Evolutionary conservation across 148 eudicot genomes (phyloP), one percentile per base, ranked within the genome.

Genomic region (Nyssa sinensis): DNA sequence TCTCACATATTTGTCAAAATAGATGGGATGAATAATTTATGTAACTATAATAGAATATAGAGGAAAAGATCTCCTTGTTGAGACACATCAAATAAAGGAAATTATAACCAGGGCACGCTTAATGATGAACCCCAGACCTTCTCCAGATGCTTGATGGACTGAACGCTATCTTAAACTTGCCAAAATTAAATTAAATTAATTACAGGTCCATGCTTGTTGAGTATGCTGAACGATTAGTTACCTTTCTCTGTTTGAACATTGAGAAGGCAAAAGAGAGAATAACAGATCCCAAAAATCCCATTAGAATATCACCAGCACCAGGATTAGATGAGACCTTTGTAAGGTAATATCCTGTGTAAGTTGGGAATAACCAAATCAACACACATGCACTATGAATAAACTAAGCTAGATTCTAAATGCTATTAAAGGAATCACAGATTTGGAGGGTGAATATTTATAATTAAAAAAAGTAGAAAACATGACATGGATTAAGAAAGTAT

Each of bases 171-270:
- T 70, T 57, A 24, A 24, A 33, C 63, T 57, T 32, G 64, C 41
- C 21, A 70, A 32, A 57, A 24, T 1, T 28, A 3, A 47, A 23
- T 1, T 25, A 58, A 67, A 35, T 17, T n/a, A 1, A 37, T 7
- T 25, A 31, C 19, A 17, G 25, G 23, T 53, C 16, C 12, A 31
- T 55, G 53, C 49, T 66, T 3, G 32, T 39, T 24, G 13, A 14
- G 33, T 16, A 24, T 14, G 44, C n/a, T 29, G n/a, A n/a, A n/a
- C n/a, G 19, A 37, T 16, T 21, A 17, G 63, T 68, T 81, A 96
- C 99, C 96, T 93, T 96, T 82, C 97, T 88, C 75, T 96, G 99
- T 82, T 88, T 91, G 83, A 96, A 96, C 99, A 96, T 96, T 5
- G 99, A 96, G 83, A 96, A 96, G 78, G 99, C 91, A 74, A 96